phyloP scores from a whole-genome alignment of 176 grass and related monocot species.

The Alopecurus myosuroides region DNA sequence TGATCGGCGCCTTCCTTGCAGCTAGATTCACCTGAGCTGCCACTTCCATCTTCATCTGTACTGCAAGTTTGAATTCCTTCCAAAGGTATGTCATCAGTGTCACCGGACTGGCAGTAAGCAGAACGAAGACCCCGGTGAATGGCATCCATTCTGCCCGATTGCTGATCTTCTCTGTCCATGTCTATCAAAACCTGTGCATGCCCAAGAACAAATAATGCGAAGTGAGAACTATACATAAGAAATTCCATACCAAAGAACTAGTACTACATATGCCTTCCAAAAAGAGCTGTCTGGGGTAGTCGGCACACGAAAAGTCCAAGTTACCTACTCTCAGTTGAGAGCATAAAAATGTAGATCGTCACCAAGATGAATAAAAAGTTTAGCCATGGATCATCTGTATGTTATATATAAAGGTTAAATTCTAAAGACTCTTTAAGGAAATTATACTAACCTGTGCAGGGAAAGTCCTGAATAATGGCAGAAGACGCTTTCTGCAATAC shows the following conservation, averaged over 20 bases:
- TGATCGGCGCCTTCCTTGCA: neutral
- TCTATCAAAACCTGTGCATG: constrained; percentile 67
- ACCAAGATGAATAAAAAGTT: neutral
- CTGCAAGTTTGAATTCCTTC: neutral
- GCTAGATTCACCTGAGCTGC: constrained; percentile 27
- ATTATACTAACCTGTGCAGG: constrained; percentile 64
- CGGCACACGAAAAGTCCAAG: neutral
- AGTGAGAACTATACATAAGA: neutral
- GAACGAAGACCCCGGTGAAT: constrained; percentile 43
- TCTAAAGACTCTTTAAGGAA: neutral
- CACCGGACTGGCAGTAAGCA: constrained; percentile 56
- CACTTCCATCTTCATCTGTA: constrained; percentile 7
- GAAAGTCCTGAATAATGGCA: constrained; percentile 71
- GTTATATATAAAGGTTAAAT: neutral
- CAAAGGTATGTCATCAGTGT: constrained; percentile 23
- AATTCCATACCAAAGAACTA: neutral
- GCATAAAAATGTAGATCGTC: neutral
- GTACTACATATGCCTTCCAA: neutral
- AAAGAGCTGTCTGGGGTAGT: neutral
- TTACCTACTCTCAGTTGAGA: neutral
- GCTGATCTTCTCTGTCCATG: constrained; percentile 74
- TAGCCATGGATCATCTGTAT: neutral
- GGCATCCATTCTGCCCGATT: constrained; percentile 49
- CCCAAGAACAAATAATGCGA: neutral
- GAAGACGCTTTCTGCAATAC: constrained; percentile 72